Evolutionary conservation across 73 alveolate species (phyloP), one percentile per base, ranked within the genome.

Genomic region (Paramecium sonneborni): DNA sequence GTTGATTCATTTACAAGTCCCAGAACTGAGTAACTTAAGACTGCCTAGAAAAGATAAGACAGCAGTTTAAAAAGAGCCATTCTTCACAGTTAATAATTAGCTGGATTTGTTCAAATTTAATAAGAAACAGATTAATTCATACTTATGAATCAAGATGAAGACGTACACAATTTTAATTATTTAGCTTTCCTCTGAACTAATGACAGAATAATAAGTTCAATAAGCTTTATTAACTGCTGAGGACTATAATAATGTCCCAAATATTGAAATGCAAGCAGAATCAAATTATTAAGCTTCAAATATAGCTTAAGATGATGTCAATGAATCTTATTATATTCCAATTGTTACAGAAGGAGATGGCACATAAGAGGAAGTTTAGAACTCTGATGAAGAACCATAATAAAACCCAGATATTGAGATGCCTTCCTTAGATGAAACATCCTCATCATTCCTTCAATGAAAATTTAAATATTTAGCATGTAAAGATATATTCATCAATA

Each of bases 191-290:
- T 62, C 84, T 14, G 90, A 79, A 43, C 15, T 41, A 23, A 79
- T 79, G 90, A 79, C 76, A 2, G 90, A 79, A 44, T 79, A 79
- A 43, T 9, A 79, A 79, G 18, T 79, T 6, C 9, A 46, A 79
- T 39, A 79, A 23, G 90, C 90, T 24, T 62, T 79, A 24, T 24
- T 41, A 39, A 79, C 90, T 2, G 37, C 76, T 14, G 90, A 79
- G 14, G 90, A 79, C 30, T 43, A n/a, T 23, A 72, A 72, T 15
- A 44, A 79, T 79, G 74, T 79, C n/a, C 76, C 69, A n/a, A 39
- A 79, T 44, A 79, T 79, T 24, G 76, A 79, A 12, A 79, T 79
- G 90, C 24, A 43, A 39, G 90, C 74, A 15, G 90, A 79, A 79
- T 35, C 58, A 34, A 72, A 72, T 14, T 72, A 72, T 18, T 20